These are phyloP conservation scores for Calocera cornea DNA, from an alignment of 768 basidiomycete species.

Conservation along the genomic window DNA sequence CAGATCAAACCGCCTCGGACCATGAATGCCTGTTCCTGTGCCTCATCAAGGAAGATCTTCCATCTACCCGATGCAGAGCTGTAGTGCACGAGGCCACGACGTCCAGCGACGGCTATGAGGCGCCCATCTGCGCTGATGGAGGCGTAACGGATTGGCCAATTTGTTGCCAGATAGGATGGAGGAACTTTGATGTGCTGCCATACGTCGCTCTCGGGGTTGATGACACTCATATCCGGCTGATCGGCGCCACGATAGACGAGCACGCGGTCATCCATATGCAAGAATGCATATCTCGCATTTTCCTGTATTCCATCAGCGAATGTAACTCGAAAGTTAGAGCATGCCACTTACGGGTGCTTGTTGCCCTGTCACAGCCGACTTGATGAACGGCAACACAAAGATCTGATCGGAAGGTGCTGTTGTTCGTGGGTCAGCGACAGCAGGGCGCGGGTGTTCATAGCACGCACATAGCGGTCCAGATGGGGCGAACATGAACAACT, in stretches of 20 bases:
- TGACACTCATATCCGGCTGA: slow-evolving; percentile 95
- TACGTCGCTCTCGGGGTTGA: slow-evolving; percentile 93
- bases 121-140: slow-evolving; percentile 82
- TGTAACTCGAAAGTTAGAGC: neutral
- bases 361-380: slow-evolving; percentile 83
- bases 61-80: slow-evolving; percentile 88
- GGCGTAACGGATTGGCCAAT: slow-evolving; percentile 91
- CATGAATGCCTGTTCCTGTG: slow-evolving; percentile 73
- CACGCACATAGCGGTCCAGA: neutral
- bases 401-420: slow-evolving; percentile 41
- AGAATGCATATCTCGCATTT: slow-evolving; percentile 87
- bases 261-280: slow-evolving; percentile 89
- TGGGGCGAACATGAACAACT: neutral
- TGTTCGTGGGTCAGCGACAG: neutral
- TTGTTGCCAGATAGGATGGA: slow-evolving; percentile 68
- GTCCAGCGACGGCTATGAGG: slow-evolving; percentile 82
- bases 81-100: slow-evolving; percentile 83
- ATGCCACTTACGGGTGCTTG: slow-evolving; percentile 62
- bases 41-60: slow-evolving; percentile 72
- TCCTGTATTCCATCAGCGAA: slow-evolving; percentile 39
- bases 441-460: neutral
- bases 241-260: slow-evolving; percentile 91
- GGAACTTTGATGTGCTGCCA: slow-evolving; percentile 99
- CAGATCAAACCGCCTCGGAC: slow-evolving; percentile 88
- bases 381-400: slow-evolving; percentile 82